These are phyloP conservation scores for Prunus davidiana DNA, from an alignment of 306 rosid genomes.

Conservation along the genomic window DNA sequence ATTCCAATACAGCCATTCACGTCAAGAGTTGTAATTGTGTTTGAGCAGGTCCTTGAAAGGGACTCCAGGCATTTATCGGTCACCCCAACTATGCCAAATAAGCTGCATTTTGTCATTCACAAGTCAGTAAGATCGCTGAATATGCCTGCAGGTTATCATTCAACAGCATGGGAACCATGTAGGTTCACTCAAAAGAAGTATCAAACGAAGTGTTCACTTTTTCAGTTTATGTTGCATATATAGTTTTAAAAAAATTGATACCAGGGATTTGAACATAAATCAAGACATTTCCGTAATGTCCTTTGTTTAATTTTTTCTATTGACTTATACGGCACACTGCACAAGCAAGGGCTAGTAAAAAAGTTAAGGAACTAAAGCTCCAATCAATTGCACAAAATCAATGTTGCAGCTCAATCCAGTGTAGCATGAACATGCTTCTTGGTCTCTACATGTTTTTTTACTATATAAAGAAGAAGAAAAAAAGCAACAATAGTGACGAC, in stretches of 20 bases:
- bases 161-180: not conserved
- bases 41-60: constrained; percentile 61
- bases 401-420: not conserved
- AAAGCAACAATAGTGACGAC: not conserved
- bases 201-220: not conserved
- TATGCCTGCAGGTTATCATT: constrained; percentile 4
- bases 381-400: not conserved
- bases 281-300: not conserved
- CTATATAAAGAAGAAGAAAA: not conserved
- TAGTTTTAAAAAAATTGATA: not conserved
- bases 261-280: not conserved
- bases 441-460: not conserved
- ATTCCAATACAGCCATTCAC: constrained; percentile 88
- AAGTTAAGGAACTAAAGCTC: not conserved
- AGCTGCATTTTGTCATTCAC: constrained; percentile 47
- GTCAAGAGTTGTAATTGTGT: constrained; percentile 70
- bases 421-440: not conserved
- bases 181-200: not conserved
- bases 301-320: not conserved
- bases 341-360: not conserved
- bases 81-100: constrained; percentile 79
- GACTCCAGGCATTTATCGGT: constrained; percentile 70
- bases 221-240: not conserved
- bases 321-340: not conserved
- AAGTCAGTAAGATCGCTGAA: constrained; percentile 15